These are phyloP conservation scores for Forsythia viridissima DNA, from an alignment of 257 asterid species.

Conservation along the genomic window DNA sequence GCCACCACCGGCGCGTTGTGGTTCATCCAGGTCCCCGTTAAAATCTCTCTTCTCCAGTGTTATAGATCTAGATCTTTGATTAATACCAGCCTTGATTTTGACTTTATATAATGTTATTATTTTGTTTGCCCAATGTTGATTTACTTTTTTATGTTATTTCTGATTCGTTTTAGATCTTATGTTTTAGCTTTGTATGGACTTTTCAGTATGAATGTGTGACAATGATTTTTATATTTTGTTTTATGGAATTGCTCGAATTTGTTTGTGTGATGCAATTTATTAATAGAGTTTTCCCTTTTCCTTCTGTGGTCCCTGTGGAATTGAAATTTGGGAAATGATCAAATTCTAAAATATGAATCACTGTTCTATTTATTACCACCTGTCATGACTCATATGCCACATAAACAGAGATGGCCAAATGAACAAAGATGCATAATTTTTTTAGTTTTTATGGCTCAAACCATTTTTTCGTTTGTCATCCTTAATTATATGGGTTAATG, in stretches of 20 bases:
- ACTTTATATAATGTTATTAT: not conserved
- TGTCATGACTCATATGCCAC: not conserved
- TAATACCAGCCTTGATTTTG: not conserved
- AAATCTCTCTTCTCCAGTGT: not conserved
- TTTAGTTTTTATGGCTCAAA: not conserved
- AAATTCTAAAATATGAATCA: not conserved
- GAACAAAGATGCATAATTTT: too few species aligned
- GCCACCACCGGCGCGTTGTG: constrained; percentile 64
- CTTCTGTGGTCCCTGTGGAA: not conserved
- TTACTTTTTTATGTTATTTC: not conserved
- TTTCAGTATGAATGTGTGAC: not conserved
- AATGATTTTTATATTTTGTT: not conserved
- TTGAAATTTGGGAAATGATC: not conserved
- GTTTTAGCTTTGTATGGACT: not conserved
- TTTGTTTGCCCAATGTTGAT: not conserved
- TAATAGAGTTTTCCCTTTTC: not conserved
- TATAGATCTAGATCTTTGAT: not conserved
- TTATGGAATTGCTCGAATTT: not conserved
- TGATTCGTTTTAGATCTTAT: not conserved
- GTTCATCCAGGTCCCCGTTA: constrained; percentile 43
- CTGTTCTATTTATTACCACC: not conserved
- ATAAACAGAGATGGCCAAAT: not conserved
- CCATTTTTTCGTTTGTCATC: not conserved
- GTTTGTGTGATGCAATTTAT: not conserved
- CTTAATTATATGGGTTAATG: too few species aligned